phyloP scores from a whole-genome alignment of 2,329 filamentous ascomycete genomes.

The Akanthomyces lecanii region DNA sequence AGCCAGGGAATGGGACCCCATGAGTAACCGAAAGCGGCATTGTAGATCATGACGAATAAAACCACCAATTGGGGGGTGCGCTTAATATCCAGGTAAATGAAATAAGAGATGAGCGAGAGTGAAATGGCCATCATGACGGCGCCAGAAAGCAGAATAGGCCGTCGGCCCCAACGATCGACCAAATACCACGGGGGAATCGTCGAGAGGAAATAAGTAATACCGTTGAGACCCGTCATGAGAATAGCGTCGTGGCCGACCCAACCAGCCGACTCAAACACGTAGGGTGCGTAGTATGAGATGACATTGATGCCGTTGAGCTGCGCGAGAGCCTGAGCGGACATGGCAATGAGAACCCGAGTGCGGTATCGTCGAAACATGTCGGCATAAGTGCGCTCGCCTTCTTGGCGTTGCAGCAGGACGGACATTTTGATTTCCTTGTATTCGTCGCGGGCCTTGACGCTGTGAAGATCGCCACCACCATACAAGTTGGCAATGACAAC shows the following conservation, averaged over 20 bases:
- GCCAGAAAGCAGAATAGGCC: constrained; percentile 83
- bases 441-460: constrained; percentile 86
- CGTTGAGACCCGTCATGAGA: constrained; percentile 96
- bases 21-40: constrained; percentile 88
- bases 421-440: constrained; percentile 99
- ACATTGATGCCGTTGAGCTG: constrained; percentile 99
- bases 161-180: constrained; percentile 86
- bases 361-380: constrained; percentile 95
- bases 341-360: constrained; percentile 93
- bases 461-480: constrained; percentile 91
- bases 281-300: constrained; percentile 96
- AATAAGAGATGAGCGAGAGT: constrained; percentile 88
- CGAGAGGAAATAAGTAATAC: constrained; percentile 80
- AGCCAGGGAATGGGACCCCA: constrained; percentile 99
- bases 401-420: constrained; percentile 86
- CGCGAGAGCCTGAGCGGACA: constrained; percentile 93
- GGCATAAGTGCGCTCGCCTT: constrained; percentile 83
- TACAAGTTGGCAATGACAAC: constrained; percentile 97
- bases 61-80: constrained; percentile 82
- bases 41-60: constrained; percentile 96
- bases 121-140: constrained; percentile 86
- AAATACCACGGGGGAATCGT: constrained; percentile 97
- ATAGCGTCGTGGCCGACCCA: constrained; percentile 88
- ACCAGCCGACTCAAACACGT: constrained; percentile 95
- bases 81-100: constrained; percentile 79